Evolutionary conservation across 2,329 filamentous ascomycete genomes (phyloP).

Genomic region (Sporothrix humicola): DNA sequence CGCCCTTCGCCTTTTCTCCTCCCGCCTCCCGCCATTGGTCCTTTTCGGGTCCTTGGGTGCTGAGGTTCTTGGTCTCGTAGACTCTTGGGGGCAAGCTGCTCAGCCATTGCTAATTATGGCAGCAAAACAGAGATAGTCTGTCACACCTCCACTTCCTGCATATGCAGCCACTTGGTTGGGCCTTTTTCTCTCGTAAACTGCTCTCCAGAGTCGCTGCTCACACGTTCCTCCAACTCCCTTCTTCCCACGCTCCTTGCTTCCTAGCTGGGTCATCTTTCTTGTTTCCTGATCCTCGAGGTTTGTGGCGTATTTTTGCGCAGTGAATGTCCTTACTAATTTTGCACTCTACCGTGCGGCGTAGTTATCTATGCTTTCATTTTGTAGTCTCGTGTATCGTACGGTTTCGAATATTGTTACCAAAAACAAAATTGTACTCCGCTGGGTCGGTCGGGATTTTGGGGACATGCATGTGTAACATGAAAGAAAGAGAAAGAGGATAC

Average conservation of each 20-base stretch:
- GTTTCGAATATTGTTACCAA: background rate
- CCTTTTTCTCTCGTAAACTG: background rate
- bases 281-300: background rate
- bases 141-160: background rate
- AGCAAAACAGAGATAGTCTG: background rate
- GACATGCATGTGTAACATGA: background rate
- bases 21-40: too few species aligned
- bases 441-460: background rate
- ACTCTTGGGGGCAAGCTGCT: background rate
- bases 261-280: background rate
- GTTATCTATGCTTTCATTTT: background rate
- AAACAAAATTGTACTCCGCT: background rate
- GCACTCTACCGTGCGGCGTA: background rate
- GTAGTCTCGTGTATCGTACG: background rate
- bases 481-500: background rate
- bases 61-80: too few species aligned
- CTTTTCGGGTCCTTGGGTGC: too few species aligned
- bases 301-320: background rate
- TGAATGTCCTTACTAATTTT: background rate
- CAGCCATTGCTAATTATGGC: constrained; percentile 24
- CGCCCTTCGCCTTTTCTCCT: background rate
- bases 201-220: background rate
- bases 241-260: background rate
- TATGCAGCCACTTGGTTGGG: constrained; percentile 11
- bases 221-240: background rate